Conservation (phyloP, 352 stramenopile species). For the Phytophthora uliginosa region DNA sequence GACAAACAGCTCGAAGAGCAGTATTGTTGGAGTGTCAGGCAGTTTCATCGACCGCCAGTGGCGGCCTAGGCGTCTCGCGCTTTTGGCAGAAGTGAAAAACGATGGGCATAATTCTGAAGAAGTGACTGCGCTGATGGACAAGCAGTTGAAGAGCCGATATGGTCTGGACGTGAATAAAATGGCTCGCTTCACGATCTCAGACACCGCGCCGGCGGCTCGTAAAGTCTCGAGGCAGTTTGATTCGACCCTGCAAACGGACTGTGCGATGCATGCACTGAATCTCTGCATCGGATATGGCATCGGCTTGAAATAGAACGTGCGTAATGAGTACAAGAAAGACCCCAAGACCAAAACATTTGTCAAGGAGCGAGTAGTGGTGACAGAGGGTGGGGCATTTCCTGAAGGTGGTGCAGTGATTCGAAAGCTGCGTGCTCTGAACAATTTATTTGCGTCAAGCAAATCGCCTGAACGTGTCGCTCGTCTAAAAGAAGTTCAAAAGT, state of each 20-base stretch:
- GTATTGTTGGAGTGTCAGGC: conserved; percentile 10
- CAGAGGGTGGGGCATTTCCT: conserved; percentile 2
- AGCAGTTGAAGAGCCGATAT: not conserved
- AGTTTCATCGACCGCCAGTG: conserved; percentile 1
- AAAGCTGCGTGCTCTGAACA: conserved; percentile 5
- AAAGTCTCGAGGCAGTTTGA: conserved; percentile 17
- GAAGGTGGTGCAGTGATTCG: conserved; percentile 12
- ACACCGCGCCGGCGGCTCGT: not conserved
- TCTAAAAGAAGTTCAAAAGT: not conserved
- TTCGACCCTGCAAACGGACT: conserved; percentile 7
- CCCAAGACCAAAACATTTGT: not conserved
- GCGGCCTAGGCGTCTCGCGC: not conserved
- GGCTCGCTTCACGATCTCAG: conserved; percentile 3
- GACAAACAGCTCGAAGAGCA: conserved; percentile 8
- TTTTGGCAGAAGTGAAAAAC: conserved; percentile 1
- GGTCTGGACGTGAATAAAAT: conserved; percentile 9
- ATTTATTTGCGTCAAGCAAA: not conserved
- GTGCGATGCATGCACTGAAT: conserved; percentile 2
- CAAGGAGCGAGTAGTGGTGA: conserved; percentile 11
- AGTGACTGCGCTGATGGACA: not conserved
- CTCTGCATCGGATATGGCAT: conserved; percentile 12
- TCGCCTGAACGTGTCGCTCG: not conserved
- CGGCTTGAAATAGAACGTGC: conserved; percentile 5
- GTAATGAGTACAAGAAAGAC: not conserved
- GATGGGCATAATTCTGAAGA: conserved; percentile 3